phyloP scores from a whole-genome alignment of 176 grass and related monocot genomes.

The Chloris gayana region DNA sequence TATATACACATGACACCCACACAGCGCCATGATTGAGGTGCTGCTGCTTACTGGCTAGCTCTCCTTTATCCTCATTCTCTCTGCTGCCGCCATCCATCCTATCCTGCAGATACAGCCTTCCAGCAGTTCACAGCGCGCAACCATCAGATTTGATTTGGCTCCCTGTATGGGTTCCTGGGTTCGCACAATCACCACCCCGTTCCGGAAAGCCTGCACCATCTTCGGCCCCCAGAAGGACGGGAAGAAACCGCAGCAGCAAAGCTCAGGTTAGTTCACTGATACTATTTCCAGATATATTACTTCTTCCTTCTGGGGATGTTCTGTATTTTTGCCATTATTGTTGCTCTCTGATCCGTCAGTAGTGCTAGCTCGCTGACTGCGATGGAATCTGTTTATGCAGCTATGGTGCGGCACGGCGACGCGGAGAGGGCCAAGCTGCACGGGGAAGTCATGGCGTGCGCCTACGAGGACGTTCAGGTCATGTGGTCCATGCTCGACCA shows the following conservation, averaged over 20 bases:
- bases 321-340: background rate
- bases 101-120: background rate
- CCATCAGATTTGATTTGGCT: background rate
- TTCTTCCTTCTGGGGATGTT: background rate
- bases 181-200: constrained; percentile 70
- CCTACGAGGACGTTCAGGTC: constrained; percentile 74
- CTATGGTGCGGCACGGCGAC: constrained; percentile 34
- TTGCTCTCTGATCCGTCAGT: background rate
- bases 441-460: constrained; percentile 79
- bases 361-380: background rate
- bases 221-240: constrained; percentile 46
- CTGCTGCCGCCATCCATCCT: background rate
- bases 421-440: constrained; percentile 57
- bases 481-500: constrained; percentile 92
- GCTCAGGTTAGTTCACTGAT: background rate
- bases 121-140: background rate
- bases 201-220: constrained; percentile 65
- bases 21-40: constrained; percentile 3
- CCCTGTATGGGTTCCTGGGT: constrained; percentile 68
- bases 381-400: background rate
- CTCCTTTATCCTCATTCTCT: constrained; percentile 1
- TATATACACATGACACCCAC: constrained; percentile 34
- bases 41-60: background rate
- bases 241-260: constrained; percentile 38
- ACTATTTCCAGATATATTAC: background rate